A percentile compares a stretch with the other conserved stretches of the same genome.
Conservation (phyloP, 768 basidiomycete species). For the Collybia sordida region DNA sequence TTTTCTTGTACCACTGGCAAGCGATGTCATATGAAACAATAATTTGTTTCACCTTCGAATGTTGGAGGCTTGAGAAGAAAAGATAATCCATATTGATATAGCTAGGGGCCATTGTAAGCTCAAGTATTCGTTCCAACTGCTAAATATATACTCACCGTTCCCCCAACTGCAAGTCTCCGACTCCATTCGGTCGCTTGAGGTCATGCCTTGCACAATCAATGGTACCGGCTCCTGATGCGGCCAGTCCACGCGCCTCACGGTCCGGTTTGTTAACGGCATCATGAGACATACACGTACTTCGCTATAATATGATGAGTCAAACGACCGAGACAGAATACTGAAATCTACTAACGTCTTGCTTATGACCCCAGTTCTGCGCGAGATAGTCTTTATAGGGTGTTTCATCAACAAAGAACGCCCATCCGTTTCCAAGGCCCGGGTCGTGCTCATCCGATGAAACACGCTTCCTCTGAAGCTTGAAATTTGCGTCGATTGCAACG, state of each 20-base stretch:
- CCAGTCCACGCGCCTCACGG: slow-evolving; percentile 1
- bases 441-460: too few species aligned
- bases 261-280: slow-evolving; percentile 8
- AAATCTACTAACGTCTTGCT: not conserved
- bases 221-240: slow-evolving; percentile 13
- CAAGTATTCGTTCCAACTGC: not conserved
- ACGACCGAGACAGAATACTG: not conserved
- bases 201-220: slow-evolving; percentile 17
- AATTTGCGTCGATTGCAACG: too few species aligned
- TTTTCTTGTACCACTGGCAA: not conserved
- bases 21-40: not conserved
- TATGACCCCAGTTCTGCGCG: not conserved
- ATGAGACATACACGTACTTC: too few species aligned
- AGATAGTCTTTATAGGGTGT: not conserved
- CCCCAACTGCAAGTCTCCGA: slow-evolving; percentile 11
- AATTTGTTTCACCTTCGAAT: not conserved
- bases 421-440: too few species aligned
- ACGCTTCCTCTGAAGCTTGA: too few species aligned
- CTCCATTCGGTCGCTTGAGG: slow-evolving; percentile 14
- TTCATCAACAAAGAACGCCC: too few species aligned
- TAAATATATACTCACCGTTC: too few species aligned
- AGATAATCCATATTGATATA: slow-evolving; percentile 21
- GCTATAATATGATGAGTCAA: too few species aligned
- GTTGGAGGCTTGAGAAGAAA: slow-evolving; percentile 6
- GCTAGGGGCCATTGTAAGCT: not conserved